phyloP scores from a whole-genome alignment of 352 stramenopile genomes.

The Thalassiosira pacifica region DNA sequence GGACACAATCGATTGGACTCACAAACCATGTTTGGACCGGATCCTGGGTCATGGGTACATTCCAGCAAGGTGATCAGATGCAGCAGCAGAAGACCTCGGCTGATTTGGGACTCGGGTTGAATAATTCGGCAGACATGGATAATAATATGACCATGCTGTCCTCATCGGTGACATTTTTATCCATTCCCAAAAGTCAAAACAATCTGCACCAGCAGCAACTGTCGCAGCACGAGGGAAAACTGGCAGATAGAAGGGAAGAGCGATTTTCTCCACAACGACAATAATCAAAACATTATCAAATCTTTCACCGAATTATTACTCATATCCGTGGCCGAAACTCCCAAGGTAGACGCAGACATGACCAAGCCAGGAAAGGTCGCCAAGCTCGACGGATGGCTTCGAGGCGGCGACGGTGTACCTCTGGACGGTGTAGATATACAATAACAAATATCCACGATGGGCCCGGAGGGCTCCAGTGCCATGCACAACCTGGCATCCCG shows the following conservation, averaged over 20 bases:
- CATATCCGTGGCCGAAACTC: constrained; percentile 53
- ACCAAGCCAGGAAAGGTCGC: constrained; percentile 46
- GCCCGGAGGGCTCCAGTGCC: constrained; percentile 29
- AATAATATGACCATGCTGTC: constrained; percentile 17
- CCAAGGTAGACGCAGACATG: constrained; percentile 58
- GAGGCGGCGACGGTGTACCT: constrained; percentile 50
- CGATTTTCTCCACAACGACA: background rate
- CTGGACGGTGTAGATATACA: constrained; percentile 75
- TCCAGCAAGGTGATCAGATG: background rate
- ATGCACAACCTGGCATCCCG: constrained; percentile 48
- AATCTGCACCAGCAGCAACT: constrained; percentile 35
- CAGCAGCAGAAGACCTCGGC: background rate
- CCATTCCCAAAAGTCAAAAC: constrained; percentile 25
- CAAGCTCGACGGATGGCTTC: constrained; percentile 63
- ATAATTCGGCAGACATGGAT: constrained; percentile 31
- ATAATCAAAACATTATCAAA: constrained; percentile 13
- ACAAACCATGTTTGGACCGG: constrained; percentile 29
- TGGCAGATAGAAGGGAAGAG: constrained; percentile 6
- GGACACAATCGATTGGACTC: constrained; percentile 54
- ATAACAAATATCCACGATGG: constrained; percentile 68
- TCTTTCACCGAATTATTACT: constrained; percentile 58
- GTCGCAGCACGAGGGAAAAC: background rate
- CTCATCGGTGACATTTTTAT: constrained; percentile 49
- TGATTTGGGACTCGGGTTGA: constrained; percentile 42
- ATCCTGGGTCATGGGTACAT: too few species aligned